Evolutionary conservation across 169 alveolate genomes (phyloP), one percentile per base, ranked within the genome.

Genomic region (Theileria orientalis): DNA sequence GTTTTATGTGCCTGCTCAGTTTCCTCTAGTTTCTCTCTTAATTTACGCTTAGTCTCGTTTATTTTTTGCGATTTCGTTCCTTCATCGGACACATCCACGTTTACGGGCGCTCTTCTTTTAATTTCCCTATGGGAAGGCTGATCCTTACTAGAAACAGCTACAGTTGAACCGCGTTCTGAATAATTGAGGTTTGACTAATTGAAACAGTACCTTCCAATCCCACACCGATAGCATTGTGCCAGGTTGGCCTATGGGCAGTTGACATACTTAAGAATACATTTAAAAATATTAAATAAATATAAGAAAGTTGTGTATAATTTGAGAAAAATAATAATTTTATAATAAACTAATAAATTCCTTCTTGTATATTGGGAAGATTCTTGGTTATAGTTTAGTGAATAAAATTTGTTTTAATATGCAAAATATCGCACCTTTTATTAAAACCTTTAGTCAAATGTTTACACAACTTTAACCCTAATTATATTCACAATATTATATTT

Each of bases 171-270:
- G 67, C 73, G 59, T 11, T 77, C 87, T 79, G 71, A n/a, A 30
- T 42, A 11, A 11, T 35, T 30, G 8, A 19, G 14, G 5, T 30
- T 0, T 14, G 14, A n/a, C n/a, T 19, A 11, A 23, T 69, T 11
- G 68, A n/a, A 7, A 6, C 16, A 44, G 37, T 74, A 82, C 94
- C 92, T 27, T 83, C 91, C 3, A 80, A 83, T 33, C 85, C 79
- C 21, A 87, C 85, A 25, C 94, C 94, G 41, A 85, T 90, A 68
- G 94, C 92, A 42, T 73, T 85, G 60, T 85, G 84, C 94, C 94
- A 90, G 25, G 94, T 90, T 11, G 94, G 94, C 29, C 94, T 63
- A 61, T 90, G 94, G 32, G 94, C 94, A 8, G 92, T 90, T 41
- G 94, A 83, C 94, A 90, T 90, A 70, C 57, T 71, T 56, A 56